These are phyloP conservation scores for Microthlaspi erraticum DNA, from an alignment of 345 rosid genomes.

Conservation along the genomic window DNA sequence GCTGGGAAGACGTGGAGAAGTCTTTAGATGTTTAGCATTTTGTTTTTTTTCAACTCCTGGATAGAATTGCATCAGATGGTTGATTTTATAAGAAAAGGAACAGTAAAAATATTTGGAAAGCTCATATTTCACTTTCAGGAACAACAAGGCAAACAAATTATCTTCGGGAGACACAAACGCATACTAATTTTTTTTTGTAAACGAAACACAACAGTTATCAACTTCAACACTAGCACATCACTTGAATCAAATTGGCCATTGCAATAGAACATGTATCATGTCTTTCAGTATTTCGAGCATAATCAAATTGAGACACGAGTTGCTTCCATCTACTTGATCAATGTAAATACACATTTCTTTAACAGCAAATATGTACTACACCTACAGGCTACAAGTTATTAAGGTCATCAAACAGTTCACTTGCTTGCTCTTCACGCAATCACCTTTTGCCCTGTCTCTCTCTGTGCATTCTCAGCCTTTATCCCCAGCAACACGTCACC, in stretches of 20 bases:
- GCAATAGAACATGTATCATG: no score
- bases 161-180: no score
- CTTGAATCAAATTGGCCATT: no score
- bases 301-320: no score
- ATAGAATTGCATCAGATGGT: slow-evolving; percentile 3
- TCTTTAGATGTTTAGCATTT: no score
- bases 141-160: neutral
- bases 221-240: no score
- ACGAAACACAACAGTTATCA: no score
- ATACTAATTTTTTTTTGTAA: no score
- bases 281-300: no score
- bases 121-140: neutral
- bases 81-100: neutral
- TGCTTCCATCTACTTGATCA: no score
- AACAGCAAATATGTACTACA: neutral
- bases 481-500: slow-evolving; percentile 66
- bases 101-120: neutral
- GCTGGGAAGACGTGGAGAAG: no score
- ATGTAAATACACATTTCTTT: neutral
- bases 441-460: neutral
- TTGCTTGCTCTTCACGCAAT: slow-evolving; percentile 7
- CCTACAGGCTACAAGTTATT: neutral
- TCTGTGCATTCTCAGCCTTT: slow-evolving; percentile 46
- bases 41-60: slow-evolving; percentile 56
- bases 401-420: neutral